Evolutionary conservation across 2,329 filamentous ascomycete genomes (phyloP).

Genomic region (Didymella keratinophila): DNA sequence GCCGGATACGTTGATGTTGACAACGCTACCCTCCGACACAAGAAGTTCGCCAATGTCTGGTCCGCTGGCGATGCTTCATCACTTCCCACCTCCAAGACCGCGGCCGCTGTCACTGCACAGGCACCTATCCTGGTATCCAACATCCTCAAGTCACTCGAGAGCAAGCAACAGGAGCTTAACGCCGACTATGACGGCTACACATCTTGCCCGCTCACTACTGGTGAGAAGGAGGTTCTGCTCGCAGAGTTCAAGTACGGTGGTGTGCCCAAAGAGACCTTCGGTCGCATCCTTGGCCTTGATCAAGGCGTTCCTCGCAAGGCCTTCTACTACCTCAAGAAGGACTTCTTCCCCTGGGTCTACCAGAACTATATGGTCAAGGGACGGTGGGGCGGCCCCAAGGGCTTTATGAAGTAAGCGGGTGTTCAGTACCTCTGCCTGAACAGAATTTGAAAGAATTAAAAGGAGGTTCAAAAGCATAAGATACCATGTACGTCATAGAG

Average conservation of each 20-base stretch:
- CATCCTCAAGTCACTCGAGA: conserved; percentile 41
- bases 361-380: conserved; percentile 67
- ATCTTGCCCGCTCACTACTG: conserved; percentile 50
- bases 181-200: conserved; percentile 50
- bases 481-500: conserved; percentile 17
- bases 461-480: conserved; percentile 5
- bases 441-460: background rate
- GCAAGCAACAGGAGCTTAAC: conserved; percentile 26
- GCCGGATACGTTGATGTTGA: conserved; percentile 51
- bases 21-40: conserved; percentile 47
- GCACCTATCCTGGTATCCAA: conserved; percentile 49
- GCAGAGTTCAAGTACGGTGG: conserved; percentile 72
- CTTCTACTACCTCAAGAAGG: conserved; percentile 71
- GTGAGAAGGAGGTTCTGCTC: conserved; percentile 69
- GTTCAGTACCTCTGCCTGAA: no score
- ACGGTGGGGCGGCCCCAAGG: conserved; percentile 68
- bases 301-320: conserved; percentile 63
- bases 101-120: conserved; percentile 50
- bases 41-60: conserved; percentile 51
- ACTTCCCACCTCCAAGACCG: conserved; percentile 52
- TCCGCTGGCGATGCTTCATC: conserved; percentile 50
- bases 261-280: conserved; percentile 69
- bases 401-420: conserved; percentile 48
- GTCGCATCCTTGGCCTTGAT: conserved; percentile 62
- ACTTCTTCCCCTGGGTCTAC: conserved; percentile 74